Percentiles rank a stretch among this genome's conserved stretches.
These are phyloP conservation scores for Stachybotrys chlorohalonatus DNA, from an alignment of 2,329 filamentous ascomycete species.

Conservation along the genomic window DNA sequence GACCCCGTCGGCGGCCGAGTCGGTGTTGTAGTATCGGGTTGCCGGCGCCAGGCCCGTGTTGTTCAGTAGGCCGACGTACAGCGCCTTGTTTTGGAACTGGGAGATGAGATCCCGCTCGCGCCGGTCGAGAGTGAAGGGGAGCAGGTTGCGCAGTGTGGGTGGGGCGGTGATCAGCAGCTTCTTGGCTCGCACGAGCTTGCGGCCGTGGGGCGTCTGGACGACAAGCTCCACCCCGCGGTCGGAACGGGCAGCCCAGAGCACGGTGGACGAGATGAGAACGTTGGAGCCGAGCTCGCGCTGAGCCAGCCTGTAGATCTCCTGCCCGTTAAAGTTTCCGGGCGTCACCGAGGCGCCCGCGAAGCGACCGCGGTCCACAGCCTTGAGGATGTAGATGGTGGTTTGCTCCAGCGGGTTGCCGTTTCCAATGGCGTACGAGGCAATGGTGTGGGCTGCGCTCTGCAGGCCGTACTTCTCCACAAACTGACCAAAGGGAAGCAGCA, in stretches of 20 bases:
- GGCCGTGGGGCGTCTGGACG: background rate
- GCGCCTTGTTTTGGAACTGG: conserved; percentile 12
- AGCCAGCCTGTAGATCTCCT: background rate
- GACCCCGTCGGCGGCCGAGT: conserved; percentile 5
- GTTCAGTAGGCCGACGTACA: conserved; percentile 12
- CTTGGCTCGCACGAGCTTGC: conserved; percentile 5
- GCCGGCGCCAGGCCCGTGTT: conserved; percentile 7
- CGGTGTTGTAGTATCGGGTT: conserved; percentile 4
- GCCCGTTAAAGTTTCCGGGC: background rate
- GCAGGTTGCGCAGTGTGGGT: conserved; percentile 13
- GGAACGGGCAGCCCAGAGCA: background rate
- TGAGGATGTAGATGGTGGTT: conserved; percentile 30
- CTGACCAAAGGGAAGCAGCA: conserved; percentile 30
- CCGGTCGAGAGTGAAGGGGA: conserved; percentile 14
- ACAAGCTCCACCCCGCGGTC: background rate
- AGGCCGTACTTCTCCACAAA: conserved; percentile 32
- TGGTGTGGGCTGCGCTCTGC: conserved; percentile 20
- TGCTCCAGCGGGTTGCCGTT: conserved; percentile 27
- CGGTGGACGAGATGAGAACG: background rate
- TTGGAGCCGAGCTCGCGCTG: background rate
- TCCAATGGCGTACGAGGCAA: conserved; percentile 24
- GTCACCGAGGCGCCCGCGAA: background rate
- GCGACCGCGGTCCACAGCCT: conserved; percentile 6
- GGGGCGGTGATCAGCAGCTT: conserved; percentile 19
- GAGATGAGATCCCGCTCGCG: conserved; percentile 13